A percentile compares a stretch with the other conserved stretches of the same genome.
These are phyloP conservation scores for Dryas octopetala DNA, from an alignment of 306 rosid genomes.

Conservation along the genomic window DNA sequence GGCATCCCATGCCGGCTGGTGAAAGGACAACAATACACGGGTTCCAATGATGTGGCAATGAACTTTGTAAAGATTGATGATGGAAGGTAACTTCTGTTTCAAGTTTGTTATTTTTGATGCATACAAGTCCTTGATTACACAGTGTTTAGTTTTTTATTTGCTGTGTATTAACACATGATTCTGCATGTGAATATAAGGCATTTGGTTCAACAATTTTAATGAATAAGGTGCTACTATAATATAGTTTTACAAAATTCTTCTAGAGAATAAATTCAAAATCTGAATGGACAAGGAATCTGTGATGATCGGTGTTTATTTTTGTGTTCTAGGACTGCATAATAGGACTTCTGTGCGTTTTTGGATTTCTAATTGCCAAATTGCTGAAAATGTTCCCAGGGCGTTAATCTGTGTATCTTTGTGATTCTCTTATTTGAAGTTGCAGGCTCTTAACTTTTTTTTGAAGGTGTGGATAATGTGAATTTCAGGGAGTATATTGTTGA, in stretches of 20 bases:
- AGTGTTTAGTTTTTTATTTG: constrained; percentile 15
- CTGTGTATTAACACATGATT: constrained; percentile 4
- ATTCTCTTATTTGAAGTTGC: constrained; percentile 18
- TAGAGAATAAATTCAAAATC: neutral
- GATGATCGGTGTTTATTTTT: neutral
- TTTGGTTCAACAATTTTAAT: constrained; percentile 16
- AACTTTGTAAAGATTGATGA: constrained; percentile 80
- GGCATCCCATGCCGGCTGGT: constrained; percentile 88
- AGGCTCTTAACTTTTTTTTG: constrained; percentile 26
- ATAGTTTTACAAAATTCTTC: neutral
- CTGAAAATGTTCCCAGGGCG: neutral
- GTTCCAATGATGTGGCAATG: constrained; percentile 80
- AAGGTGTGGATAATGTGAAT: constrained; percentile 41
- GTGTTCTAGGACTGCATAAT: neutral
- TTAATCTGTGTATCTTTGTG: constrained; percentile 16
- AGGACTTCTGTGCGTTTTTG: neutral
- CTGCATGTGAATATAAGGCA: constrained; percentile 6
- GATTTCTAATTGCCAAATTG: neutral
- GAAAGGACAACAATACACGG: constrained; percentile 84
- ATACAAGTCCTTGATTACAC: constrained; percentile 18
- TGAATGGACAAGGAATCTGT: neutral
- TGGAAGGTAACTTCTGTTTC: constrained; percentile 66
- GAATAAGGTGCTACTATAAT: constrained; percentile 11
- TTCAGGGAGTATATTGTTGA: constrained; percentile 98
- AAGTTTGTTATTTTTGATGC: constrained; percentile 22